Evolutionary conservation across 257 asterid species (phyloP).

Genomic region (Salvia hispanica): DNA sequence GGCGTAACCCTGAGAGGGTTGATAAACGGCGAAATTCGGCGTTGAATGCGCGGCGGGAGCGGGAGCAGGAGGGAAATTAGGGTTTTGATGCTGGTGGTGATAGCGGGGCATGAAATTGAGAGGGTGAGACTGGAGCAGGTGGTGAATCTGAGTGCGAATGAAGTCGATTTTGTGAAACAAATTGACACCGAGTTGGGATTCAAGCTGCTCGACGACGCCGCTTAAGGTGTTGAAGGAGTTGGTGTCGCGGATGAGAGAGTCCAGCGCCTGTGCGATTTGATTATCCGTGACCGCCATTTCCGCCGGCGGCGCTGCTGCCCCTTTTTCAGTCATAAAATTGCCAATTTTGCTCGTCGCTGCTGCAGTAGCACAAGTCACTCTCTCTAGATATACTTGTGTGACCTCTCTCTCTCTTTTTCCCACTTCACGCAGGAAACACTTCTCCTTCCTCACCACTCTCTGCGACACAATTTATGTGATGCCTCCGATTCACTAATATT

Average conservation of each 20-base stretch:
- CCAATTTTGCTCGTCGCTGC: conserved; percentile 12
- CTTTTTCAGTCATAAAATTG: conserved; percentile 41
- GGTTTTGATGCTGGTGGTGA: conserved; percentile 41
- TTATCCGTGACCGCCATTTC: conserved; percentile 51
- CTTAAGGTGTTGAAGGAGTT: conserved; percentile 40
- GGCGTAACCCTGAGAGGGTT: conserved; percentile 42
- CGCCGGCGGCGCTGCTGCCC: conserved; percentile 37
- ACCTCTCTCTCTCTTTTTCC: background rate
- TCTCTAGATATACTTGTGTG: too few relatives aligned
- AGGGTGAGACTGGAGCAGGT: conserved; percentile 33
- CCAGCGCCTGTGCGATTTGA: conserved; percentile 56
- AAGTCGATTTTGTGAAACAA: conserved; percentile 59
- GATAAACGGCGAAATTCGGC: conserved; percentile 30
- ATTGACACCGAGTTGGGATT: conserved; percentile 53
- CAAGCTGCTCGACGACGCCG: conserved; percentile 65
- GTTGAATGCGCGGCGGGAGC: too few relatives aligned
- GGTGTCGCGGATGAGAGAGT: conserved; percentile 48
- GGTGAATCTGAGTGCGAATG: conserved; percentile 63
- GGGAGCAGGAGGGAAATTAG: conserved; percentile 36
- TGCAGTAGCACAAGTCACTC: conserved; percentile 29
- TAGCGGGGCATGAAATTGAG: conserved; percentile 30
- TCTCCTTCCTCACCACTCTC: too few relatives aligned
- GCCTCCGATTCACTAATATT: too few relatives aligned
- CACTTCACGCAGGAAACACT: too few relatives aligned
- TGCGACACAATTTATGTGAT: too few relatives aligned